Base-by-base conservation (phyloP, 768 basidiomycete genomes). In the Macrocybe gigantea region DNA sequence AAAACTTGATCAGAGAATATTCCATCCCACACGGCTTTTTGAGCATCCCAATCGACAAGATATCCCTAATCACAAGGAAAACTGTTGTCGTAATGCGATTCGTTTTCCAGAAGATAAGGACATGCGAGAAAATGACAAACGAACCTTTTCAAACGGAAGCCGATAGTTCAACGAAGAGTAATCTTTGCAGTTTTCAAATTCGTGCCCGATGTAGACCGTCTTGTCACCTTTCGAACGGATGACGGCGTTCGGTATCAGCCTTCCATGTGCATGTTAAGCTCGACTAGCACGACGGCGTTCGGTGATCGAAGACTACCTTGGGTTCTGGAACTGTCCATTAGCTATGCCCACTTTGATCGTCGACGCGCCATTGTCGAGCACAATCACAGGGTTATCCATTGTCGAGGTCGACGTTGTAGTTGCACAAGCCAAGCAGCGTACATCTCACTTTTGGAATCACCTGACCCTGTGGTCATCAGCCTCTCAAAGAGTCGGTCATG, bases 11-110 rank as follows among this genome's bases (percentile, higher is more conserved):
- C 74, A 14, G 87, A 87, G 65, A 96, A 92, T 15, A 95, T 58
- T 8, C 87, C 82, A 54, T 97, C 94, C 93, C 93, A 97, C 5
- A 98, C 75, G 12, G 87, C 85, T 64, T 95, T 95, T 65, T 98
- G 83, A 2, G 87, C 87, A 53, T 96, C 93, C 94, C 94, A 98
- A 59, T 95, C 93, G 30, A 90, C 85, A 11, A 95, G 71, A 64
- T 87, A 91, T 29, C 94, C 94, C 94, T 96, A 63, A 38, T 54
- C 47, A 52, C 60, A 44, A 52, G 52, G 49, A 53, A 53, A 38
- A 47, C 46, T 43, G 45, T 36, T 11, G 33, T 41, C 48, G 38
- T 41, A 14, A 42, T 41, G 34, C 15, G 49, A 51, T 44, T 42
- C 36, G 50, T 47, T 47, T 33, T 22, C 50, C 44, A 22, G 22